Evolutionary conservation across 163 green algal genomes (phyloP).

Genomic region (Trebouxia gelatinosa): DNA sequence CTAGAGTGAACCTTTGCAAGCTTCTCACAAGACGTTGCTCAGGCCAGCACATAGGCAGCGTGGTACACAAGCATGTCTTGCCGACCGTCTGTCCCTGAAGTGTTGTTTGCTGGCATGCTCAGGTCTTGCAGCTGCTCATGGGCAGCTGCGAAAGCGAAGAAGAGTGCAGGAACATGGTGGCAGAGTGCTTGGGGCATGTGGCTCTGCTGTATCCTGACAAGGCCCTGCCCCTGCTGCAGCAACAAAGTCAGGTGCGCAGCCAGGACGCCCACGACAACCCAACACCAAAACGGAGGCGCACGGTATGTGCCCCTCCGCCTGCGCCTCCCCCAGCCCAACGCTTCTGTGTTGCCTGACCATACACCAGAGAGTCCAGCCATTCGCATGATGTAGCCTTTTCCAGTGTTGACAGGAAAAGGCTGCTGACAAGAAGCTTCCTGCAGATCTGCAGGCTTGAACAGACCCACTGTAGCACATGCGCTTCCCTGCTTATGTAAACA

Average conservation of each 20-base stretch:
- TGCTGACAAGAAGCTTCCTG: too few species aligned
- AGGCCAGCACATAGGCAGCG: too few species aligned
- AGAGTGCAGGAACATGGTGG: conserved; percentile 82
- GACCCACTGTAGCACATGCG: too few species aligned
- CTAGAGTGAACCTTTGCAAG: too few species aligned
- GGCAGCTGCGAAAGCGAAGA: conserved; percentile 66
- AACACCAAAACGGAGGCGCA: conserved; percentile 10
- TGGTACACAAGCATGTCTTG: too few species aligned
- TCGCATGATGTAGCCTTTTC: conserved; percentile 39
- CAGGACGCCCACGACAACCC: conserved; percentile 1
- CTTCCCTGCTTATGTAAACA: too few species aligned
- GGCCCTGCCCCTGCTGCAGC: conserved; percentile 58
- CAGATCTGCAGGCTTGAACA: too few species aligned
- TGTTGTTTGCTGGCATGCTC: too few species aligned
- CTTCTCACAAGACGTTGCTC: too few species aligned
- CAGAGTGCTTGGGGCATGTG: conserved; percentile 90
- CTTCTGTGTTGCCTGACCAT: conserved; percentile 34
- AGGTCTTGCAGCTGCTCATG: conserved; percentile 64
- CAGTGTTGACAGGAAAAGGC: too few species aligned
- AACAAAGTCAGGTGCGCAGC: conserved; percentile 33
- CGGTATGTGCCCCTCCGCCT: too few species aligned
- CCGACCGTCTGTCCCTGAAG: too few species aligned
- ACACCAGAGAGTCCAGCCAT: conserved; percentile 58
- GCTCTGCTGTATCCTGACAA: conserved; percentile 66
- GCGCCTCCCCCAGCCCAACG: not conserved